These are phyloP conservation scores for Saururus chinensis DNA, from an alignment of 164 flowering plant genomes.

Conservation along the genomic window DNA sequence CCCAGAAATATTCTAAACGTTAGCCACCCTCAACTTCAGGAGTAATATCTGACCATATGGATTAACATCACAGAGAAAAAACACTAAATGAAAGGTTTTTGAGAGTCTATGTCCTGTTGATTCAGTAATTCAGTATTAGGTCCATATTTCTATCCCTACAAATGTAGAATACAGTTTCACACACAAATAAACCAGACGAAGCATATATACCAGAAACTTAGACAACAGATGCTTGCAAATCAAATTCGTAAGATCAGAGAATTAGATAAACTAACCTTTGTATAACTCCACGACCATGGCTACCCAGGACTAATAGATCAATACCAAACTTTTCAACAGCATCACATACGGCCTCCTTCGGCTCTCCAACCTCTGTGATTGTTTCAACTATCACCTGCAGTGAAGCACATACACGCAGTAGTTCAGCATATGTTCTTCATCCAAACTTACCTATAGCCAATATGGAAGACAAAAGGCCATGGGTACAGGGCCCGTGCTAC, in stretches of 20 bases:
- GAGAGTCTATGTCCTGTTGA: no score
- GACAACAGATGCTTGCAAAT: neutral
- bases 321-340: conserved; percentile 40
- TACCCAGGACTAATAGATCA: conserved; percentile 47
- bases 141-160: no score
- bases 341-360: conserved; percentile 49
- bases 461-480: no score
- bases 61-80: no score
- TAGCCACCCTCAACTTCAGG: no score
- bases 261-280: conserved; percentile 40
- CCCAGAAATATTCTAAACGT: neutral
- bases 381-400: conserved; percentile 42
- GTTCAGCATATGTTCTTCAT: no score
- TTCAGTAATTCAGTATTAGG: no score
- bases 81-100: no score
- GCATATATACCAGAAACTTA: neutral
- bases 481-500: no score
- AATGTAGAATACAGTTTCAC: neutral
- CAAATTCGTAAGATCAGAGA: neutral
- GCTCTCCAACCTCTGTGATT: conserved; percentile 39
- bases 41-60: no score
- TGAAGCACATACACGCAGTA: neutral
- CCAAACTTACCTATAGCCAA: no score
- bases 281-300: conserved; percentile 37
- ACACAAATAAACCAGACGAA: neutral